Conservation (phyloP, 768 basidiomycete genomes). For the Psilocybe azurescens region DNA sequence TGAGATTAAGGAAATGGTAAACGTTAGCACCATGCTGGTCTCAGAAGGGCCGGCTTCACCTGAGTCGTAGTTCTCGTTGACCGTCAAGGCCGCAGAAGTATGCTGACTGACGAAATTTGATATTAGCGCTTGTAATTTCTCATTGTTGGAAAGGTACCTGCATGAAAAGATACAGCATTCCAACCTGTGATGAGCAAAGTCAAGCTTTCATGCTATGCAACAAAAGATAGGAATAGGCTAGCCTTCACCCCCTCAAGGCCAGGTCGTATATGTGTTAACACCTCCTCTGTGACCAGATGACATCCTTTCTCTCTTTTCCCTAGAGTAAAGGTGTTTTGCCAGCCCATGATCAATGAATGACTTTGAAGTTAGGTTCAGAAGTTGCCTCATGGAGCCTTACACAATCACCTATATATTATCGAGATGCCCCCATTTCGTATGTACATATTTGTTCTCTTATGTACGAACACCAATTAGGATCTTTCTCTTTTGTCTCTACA, state of each 20-base stretch:
- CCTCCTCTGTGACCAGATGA: constrained; percentile 83
- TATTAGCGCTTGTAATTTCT: neutral
- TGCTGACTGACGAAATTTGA: constrained; percentile 47
- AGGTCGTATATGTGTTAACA: constrained; percentile 66
- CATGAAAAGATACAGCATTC: constrained; percentile 92
- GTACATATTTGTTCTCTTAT: no score
- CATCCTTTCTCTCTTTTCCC: constrained; percentile 64
- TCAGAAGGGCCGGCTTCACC: constrained; percentile 45
- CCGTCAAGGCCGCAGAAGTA: constrained; percentile 77
- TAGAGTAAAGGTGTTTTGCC: constrained; percentile 87
- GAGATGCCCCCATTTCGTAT: no score
- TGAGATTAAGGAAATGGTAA: neutral
- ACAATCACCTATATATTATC: neutral
- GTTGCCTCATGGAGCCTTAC: neutral
- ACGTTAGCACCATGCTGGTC: neutral
- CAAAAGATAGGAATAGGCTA: constrained; percentile 15
- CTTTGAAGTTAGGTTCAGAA: neutral
- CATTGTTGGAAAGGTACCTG: constrained; percentile 37
- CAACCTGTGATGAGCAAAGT: constrained; percentile 52
- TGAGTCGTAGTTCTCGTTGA: constrained; percentile 91
- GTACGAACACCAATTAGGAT: no score
- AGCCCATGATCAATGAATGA: constrained; percentile 62
- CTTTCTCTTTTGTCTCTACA: no score
- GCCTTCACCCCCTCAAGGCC: constrained; percentile 75
- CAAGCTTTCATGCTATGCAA: neutral